Evolutionary conservation across 2,329 filamentous ascomycete genomes (phyloP).

Genomic region (Aspergillus uvarum): DNA sequence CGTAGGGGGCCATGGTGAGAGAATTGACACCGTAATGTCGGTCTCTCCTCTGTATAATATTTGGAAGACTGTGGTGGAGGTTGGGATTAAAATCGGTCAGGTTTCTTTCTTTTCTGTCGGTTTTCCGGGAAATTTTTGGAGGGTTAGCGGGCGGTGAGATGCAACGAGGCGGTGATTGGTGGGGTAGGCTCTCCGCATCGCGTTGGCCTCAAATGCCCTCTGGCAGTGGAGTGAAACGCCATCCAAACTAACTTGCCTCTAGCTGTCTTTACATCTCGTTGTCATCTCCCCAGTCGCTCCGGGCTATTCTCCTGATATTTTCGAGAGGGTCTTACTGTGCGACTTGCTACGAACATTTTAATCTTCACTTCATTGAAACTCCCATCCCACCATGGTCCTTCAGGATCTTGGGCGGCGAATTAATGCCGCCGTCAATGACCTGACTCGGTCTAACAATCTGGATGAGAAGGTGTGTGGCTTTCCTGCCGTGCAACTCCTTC

Average conservation of each 20-base stretch:
- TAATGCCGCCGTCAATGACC: slow-evolving; percentile 90
- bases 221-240: slow-evolving; percentile 5
- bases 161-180: slow-evolving; percentile 34
- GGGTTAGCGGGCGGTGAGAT: slow-evolving; percentile 28
- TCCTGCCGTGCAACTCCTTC: neutral
- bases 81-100: slow-evolving; percentile 1
- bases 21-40: slow-evolving; percentile 33
- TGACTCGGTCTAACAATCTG: slow-evolving; percentile 87
- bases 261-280: slow-evolving; percentile 22
- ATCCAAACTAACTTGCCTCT: neutral
- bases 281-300: slow-evolving; percentile 16
- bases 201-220: slow-evolving; percentile 5
- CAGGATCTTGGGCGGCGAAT: slow-evolving; percentile 98
- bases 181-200: slow-evolving; percentile 28
- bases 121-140: slow-evolving; percentile 29
- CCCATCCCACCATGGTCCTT: slow-evolving; percentile 72
- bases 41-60: neutral
- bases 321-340: neutral
- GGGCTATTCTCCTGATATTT: neutral
- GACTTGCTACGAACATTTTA: neutral
- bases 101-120: slow-evolving; percentile 12
- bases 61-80: slow-evolving; percentile 15
- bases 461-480: slow-evolving; percentile 76
- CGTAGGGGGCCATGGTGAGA: slow-evolving; percentile 30
- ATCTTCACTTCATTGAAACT: neutral